A percentile compares a stretch with the other conserved stretches of the same genome.
Evolutionary conservation across 495 filamentous ascomycete species (phyloP).

Genomic region (Symbiotaphrina buchneri): DNA sequence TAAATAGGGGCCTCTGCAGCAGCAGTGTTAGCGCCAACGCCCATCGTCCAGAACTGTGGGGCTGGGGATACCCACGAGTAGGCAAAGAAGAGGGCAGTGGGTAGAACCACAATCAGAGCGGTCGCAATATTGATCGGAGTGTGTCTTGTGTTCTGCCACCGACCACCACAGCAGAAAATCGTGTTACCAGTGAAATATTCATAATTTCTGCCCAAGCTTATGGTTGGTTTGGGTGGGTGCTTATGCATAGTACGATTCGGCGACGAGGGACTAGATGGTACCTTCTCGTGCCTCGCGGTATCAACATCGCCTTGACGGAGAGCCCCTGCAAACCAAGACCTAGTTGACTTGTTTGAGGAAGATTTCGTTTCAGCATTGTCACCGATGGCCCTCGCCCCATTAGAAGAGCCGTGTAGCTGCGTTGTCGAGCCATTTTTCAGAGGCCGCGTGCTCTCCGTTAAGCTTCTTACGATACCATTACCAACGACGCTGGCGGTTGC

Average conservation of each 20-base stretch:
- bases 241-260: slow-evolving; percentile 19
- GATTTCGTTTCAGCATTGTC: no score
- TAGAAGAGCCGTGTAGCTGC: no score
- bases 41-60: slow-evolving; percentile 3
- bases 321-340: no score
- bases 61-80: slow-evolving; percentile 38
- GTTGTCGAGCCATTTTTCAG: slow-evolving; percentile 25
- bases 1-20: slow-evolving; percentile 50
- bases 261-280: slow-evolving; percentile 55
- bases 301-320: no score
- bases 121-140: slow-evolving; percentile 86
- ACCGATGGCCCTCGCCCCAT: no score
- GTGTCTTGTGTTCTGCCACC: slow-evolving; percentile 70
- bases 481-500: slow-evolving; percentile 54
- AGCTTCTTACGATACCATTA: slow-evolving; percentile 37
- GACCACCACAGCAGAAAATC: slow-evolving; percentile 64
- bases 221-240: slow-evolving; percentile 12
- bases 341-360: no score
- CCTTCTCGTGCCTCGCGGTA: slow-evolving; percentile 41
- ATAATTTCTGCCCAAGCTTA: slow-evolving; percentile 46
- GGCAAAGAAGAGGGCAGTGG: slow-evolving; percentile 58
- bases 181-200: slow-evolving; percentile 89
- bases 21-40: slow-evolving; percentile 5
- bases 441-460: slow-evolving; percentile 53
- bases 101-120: slow-evolving; percentile 52